These are phyloP conservation scores for Melocanna baccifera DNA, from an alignment of 176 grass and related monocot genomes.

Conservation along the genomic window DNA sequence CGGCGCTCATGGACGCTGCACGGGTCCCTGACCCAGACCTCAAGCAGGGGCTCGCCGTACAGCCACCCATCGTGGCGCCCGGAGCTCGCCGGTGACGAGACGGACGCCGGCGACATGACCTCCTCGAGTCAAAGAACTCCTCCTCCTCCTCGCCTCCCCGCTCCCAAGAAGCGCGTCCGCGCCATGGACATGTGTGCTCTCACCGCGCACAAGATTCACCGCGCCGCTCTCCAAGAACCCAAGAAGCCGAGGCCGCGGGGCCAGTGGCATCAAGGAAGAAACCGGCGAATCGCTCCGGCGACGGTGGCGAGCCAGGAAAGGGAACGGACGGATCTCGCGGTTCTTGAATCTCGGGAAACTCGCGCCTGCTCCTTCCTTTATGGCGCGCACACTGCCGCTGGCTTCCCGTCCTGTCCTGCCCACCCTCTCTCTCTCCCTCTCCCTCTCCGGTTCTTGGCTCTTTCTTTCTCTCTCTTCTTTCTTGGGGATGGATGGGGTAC, in stretches of 20 bases:
- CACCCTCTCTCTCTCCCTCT: too few relatives aligned
- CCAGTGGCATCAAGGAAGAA: background rate
- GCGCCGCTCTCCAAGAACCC: background rate
- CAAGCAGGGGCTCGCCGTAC: conserved; percentile 7
- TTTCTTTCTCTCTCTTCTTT: background rate
- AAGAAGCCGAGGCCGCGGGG: background rate
- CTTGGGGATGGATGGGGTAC: background rate
- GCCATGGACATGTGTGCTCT: conserved; percentile 27
- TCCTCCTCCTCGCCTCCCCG: conserved; percentile 33
- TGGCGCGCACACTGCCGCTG: conserved; percentile 33
- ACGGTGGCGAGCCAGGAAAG: background rate
- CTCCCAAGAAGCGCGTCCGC: background rate
- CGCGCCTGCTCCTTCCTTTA: conserved; percentile 12
- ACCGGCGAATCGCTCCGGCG: background rate
- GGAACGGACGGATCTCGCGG: conserved; percentile 33
- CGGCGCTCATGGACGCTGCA: conserved; percentile 62
- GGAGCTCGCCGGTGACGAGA: conserved; percentile 42
- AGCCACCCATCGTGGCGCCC: conserved; percentile 30
- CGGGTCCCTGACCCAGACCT: conserved; percentile 57
- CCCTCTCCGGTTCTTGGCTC: too few relatives aligned
- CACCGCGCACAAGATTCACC: background rate
- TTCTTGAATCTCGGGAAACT: conserved; percentile 27
- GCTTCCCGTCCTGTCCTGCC: too few relatives aligned
- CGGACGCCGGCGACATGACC: conserved; percentile 53
- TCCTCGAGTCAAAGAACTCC: conserved; percentile 84